These are phyloP conservation scores for Mortierella sp. DNA, from an alignment of 371 early-diverging fungal species.

Conservation along the genomic window DNA sequence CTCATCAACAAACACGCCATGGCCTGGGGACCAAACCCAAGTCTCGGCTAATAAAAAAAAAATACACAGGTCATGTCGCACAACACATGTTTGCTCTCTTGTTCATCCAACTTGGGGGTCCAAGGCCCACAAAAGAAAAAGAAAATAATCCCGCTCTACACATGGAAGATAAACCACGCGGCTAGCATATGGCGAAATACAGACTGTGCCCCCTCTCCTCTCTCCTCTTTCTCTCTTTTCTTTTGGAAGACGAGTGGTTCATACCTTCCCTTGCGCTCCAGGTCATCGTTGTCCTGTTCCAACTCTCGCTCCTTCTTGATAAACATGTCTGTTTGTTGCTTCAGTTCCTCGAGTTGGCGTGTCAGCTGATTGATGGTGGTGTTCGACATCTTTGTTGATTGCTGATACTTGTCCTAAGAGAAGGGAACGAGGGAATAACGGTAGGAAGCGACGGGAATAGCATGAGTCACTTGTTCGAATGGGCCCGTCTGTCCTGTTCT, in stretches of 20 bases:
- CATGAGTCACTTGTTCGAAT: too few species aligned
- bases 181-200: too few species aligned
- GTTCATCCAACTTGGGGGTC: too few species aligned
- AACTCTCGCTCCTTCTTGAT: conserved; percentile 78
- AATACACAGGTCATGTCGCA: too few species aligned
- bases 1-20: too few species aligned
- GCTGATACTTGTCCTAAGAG: conserved; percentile 59
- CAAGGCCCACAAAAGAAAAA: background rate
- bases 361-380: conserved; percentile 73
- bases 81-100: too few species aligned
- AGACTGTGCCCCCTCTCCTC: background rate
- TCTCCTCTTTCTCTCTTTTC: background rate
- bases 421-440: background rate
- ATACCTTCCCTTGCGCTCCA: conserved; percentile 74
- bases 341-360: conserved; percentile 78
- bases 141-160: background rate
- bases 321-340: conserved; percentile 77
- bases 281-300: conserved; percentile 83
- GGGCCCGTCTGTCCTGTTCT: background rate
- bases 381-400: conserved; percentile 69
- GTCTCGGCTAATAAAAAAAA: too few species aligned
- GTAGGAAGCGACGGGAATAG: background rate
- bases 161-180: too few species aligned
- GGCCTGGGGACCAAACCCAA: too few species aligned
- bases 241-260: background rate